phyloP scores from a whole-genome alignment of 2,329 filamentous ascomycete species.

The Colletotrichum limetticola region DNA sequence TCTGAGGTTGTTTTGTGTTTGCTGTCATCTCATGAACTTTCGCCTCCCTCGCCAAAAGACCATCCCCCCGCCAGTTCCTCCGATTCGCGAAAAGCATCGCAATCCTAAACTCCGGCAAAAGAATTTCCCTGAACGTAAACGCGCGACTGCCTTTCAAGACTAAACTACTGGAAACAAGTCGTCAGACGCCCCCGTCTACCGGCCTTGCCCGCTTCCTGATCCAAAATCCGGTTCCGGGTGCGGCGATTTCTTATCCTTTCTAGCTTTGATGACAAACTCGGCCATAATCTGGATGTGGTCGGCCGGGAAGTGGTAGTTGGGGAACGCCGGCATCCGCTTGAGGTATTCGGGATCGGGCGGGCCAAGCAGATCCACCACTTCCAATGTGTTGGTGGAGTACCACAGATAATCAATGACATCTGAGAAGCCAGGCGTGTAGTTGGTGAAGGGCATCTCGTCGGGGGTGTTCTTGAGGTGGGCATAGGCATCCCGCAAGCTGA shows the following conservation, averaged over 20 bases:
- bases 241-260: conserved; percentile 81
- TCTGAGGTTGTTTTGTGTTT: conserved; percentile 17
- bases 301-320: conserved; percentile 93
- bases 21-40: conserved; percentile 21
- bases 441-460: conserved; percentile 91
- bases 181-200: conserved; percentile 15
- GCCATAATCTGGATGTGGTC: conserved; percentile 92
- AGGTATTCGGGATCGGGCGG: conserved; percentile 89
- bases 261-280: conserved; percentile 88
- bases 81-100: conserved; percentile 34
- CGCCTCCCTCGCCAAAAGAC: conserved; percentile 25
- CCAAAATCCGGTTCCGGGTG: conserved; percentile 71
- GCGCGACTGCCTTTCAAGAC: not conserved
- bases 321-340: conserved; percentile 88
- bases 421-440: conserved; percentile 93
- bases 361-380: conserved; percentile 85
- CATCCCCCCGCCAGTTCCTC: conserved; percentile 25
- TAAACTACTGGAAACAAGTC: conserved; percentile 13
- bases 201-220: conserved; percentile 39
- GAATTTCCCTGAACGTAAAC: conserved; percentile 30
- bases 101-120: conserved; percentile 38
- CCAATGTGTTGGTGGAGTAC: conserved; percentile 92
- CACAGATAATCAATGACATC: conserved; percentile 97
- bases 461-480: conserved; percentile 82
- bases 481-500: conserved; percentile 93